Evolutionary conservation across 192 early-diverging fungal genomes (phyloP), one percentile per base, ranked within the genome.

Genomic region (Chytriomyces hyalinus): DNA sequence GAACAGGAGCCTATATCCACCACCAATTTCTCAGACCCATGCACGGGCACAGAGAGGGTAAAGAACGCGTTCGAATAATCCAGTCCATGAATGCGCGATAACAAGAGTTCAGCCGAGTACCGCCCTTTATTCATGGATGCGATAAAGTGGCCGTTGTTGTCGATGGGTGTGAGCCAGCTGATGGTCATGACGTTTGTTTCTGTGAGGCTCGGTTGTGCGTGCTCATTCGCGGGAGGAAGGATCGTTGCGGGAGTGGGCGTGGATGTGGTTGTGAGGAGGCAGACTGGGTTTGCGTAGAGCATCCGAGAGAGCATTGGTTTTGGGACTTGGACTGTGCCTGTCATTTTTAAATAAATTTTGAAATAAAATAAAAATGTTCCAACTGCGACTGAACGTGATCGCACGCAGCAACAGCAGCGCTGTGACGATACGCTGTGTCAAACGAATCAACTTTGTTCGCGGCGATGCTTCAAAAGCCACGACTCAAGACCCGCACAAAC

Each of bases 181-280:
- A 85, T 78, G 22, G 81, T 85, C 84, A 85, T 85, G 46, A 81
- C 73, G 60, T 83, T 85, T n/a, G 81, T 57, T 8, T 24, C 26
- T 43, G 50, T 47, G 36, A 36, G 36, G 36, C 36, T 36, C 36
- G 36, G 36, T 36, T 36, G 36, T 36, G 36, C 36, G 36, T 0
- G 36, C 4, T 36, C 36, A 36, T 36, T 36, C 0, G 36, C 36
- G 36, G 36, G 36, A 36, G 36, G 36, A 36, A 36, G 36, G 36
- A 36, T 36, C 36, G 36, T 36, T 36, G 36, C 36, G 36, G 36
- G 36, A 15, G 11, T 43, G 13, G 15, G 11, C 1, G 36, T 4
- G 20, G 65, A 67, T 15, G 48, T 51, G 45, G 65, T 61, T 28
- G 80, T 79, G 8, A 84, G 83, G 26, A 84, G 73, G 49, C 83